Evolutionary conservation across 2,329 filamentous ascomycete genomes (phyloP).

Genomic region (Pezicula radicicola): DNA sequence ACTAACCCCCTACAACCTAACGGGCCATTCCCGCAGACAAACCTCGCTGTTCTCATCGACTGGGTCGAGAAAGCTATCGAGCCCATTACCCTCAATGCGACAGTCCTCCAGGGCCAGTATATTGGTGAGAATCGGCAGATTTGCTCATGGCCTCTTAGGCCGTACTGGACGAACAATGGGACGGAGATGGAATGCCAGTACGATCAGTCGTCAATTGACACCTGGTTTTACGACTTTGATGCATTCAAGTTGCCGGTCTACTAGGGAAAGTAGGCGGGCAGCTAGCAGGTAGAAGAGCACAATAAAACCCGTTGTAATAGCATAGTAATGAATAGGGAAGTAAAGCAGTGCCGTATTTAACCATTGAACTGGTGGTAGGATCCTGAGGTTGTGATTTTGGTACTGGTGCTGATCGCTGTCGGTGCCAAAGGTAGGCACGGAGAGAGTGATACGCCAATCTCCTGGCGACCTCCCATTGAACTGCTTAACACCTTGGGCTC

Average conservation of each 20-base stretch:
- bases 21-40: conserved; percentile 40
- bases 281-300: too few species aligned
- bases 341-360: too few species aligned
- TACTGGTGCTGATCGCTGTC: too few species aligned
- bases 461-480: too few species aligned
- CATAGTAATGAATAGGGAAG: too few species aligned
- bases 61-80: conserved; percentile 56
- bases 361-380: too few species aligned
- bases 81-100: conserved; percentile 36
- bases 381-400: too few species aligned
- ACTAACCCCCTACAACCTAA: conserved; percentile 39
- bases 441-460: too few species aligned
- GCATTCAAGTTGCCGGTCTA: background rate
- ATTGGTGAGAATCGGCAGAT: conserved; percentile 32
- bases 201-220: conserved; percentile 20
- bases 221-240: conserved; percentile 23
- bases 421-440: too few species aligned
- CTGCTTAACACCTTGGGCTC: too few species aligned
- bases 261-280: conserved; percentile 13
- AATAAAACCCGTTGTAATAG: too few species aligned
- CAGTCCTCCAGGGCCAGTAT: conserved; percentile 27
- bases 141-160: conserved; percentile 34
- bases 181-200: conserved; percentile 21
- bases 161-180: conserved; percentile 22
- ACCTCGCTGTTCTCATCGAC: conserved; percentile 69